These are phyloP conservation scores for Tausonia pullulans DNA, from an alignment of 1,284 basidiomycete genomes.

Conservation along the genomic window DNA sequence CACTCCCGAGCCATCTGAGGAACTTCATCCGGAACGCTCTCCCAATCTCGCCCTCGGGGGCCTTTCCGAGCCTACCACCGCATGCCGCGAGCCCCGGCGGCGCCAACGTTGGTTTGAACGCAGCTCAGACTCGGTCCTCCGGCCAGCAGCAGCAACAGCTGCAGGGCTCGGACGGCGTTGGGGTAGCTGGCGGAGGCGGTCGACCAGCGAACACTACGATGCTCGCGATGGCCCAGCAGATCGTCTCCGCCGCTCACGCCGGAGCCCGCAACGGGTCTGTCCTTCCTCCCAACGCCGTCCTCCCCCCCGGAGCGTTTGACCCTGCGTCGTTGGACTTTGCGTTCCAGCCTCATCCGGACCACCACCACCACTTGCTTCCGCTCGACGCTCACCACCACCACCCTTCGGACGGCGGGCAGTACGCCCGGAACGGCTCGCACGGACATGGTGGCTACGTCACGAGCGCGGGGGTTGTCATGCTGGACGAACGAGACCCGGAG, in stretches of 20 bases:
- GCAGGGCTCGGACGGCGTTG: constrained; percentile 23
- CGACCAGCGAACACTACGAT: constrained; percentile 37
- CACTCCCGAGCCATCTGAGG: constrained; percentile 43
- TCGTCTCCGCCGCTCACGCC: constrained; percentile 43
- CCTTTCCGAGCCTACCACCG: constrained; percentile 12
- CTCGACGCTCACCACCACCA: not conserved
- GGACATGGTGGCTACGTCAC: constrained; percentile 19
- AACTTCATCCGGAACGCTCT: constrained; percentile 47
- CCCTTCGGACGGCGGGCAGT: constrained; percentile 14
- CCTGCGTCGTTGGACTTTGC: constrained; percentile 48
- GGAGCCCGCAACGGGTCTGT: constrained; percentile 37
- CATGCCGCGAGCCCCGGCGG: not conserved
- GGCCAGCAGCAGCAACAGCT: constrained; percentile 17
- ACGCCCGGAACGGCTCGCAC: too few relatives aligned
- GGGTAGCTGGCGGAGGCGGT: constrained; percentile 19
- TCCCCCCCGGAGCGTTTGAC: constrained; percentile 40
- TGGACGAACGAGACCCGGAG: constrained; percentile 22
- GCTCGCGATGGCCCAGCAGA: constrained; percentile 57
- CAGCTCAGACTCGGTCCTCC: not conserved
- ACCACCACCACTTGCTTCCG: not conserved
- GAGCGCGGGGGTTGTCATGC: constrained; percentile 20
- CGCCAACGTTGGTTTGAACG: too few relatives aligned
- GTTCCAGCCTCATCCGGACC: constrained; percentile 42
- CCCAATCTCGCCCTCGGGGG: constrained; percentile 33
- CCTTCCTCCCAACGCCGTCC: constrained; percentile 27